Evolutionary conservation across 2,329 filamentous ascomycete genomes (phyloP).

Genomic region (Paracamarosporium sp.): DNA sequence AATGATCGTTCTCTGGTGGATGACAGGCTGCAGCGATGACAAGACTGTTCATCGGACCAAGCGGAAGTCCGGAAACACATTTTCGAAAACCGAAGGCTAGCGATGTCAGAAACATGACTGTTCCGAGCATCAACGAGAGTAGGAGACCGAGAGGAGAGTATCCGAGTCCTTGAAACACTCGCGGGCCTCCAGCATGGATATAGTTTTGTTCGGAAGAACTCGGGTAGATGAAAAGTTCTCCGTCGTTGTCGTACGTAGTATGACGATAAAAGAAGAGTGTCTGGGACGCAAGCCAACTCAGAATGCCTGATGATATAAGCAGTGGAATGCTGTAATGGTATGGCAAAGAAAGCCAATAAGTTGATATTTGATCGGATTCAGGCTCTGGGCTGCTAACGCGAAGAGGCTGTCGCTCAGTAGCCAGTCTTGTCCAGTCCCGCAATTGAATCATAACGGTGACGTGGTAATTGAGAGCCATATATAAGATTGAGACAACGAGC

Average conservation of each 20-base stretch:
- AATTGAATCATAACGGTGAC: conserved; percentile 8
- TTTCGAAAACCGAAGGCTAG: conserved; percentile 8
- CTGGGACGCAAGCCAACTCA: conserved; percentile 15
- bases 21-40: conserved; percentile 13
- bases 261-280: conserved; percentile 11
- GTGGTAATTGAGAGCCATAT: conserved; percentile 8
- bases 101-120: neutral
- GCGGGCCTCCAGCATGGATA: neutral
- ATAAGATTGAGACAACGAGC: conserved; percentile 2
- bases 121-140: neutral
- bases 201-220: neutral
- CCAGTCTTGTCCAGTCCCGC: conserved; percentile 15
- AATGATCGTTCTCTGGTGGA: conserved; percentile 9
- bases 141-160: conserved; percentile 10
- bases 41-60: conserved; percentile 15
- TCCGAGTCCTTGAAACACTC: neutral
- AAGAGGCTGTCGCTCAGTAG: conserved; percentile 7
- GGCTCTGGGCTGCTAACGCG: conserved; percentile 16
- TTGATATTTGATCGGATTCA: conserved; percentile 13
- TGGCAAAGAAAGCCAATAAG: conserved; percentile 17
- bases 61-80: conserved; percentile 12
- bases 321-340: conserved; percentile 15
- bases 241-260: neutral
- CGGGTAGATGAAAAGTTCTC: neutral
- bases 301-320: conserved; percentile 4